A percentile compares a stretch with the other conserved stretches of the same genome.
These are phyloP conservation scores for Sporisorium graminicola DNA, from an alignment of 1,284 basidiomycete species.

Conservation along the genomic window DNA sequence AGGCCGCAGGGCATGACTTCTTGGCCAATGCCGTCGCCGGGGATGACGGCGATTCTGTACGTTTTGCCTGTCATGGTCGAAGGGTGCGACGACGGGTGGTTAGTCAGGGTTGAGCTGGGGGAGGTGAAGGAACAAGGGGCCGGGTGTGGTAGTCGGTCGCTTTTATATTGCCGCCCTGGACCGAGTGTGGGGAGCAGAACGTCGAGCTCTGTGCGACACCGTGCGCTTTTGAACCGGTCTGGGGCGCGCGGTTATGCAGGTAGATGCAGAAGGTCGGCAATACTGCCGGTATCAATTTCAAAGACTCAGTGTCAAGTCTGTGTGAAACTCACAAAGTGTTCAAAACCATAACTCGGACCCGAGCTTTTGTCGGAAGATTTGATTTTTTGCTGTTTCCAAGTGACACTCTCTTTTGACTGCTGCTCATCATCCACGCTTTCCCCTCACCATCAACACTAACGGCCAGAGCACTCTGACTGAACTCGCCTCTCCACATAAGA, in stretches of 20 bases:
- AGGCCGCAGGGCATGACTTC: slow-evolving; percentile 68
- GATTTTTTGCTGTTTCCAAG: slow-evolving; percentile 16
- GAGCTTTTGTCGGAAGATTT: slow-evolving; percentile 25
- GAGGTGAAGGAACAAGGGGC: background rate
- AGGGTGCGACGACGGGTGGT: background rate
- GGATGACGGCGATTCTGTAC: slow-evolving; percentile 74
- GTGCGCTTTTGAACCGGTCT: background rate
- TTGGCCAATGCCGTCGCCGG: slow-evolving; percentile 76
- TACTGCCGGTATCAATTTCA: slow-evolving; percentile 14
- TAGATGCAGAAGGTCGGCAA: background rate
- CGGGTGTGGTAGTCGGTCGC: background rate
- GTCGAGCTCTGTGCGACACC: background rate
- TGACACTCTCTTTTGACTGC: background rate
- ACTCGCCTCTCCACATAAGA: background rate
- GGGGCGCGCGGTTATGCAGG: background rate
- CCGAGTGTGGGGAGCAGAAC: slow-evolving; percentile 1
- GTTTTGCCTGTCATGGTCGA: slow-evolving; percentile 26
- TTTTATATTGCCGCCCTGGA: background rate
- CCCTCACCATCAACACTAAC: slow-evolving; percentile 14
- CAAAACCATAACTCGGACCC: slow-evolving; percentile 21
- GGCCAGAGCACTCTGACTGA: background rate
- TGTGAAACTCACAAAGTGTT: background rate
- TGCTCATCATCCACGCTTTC: slow-evolving; percentile 8
- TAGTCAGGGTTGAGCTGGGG: background rate
- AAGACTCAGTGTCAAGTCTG: slow-evolving; percentile 20